Percentiles rank a stretch among this genome's conserved stretches.
Evolutionary conservation across 2,329 filamentous ascomycete species (phyloP).

Genomic region (Fusarium staphyleae): DNA sequence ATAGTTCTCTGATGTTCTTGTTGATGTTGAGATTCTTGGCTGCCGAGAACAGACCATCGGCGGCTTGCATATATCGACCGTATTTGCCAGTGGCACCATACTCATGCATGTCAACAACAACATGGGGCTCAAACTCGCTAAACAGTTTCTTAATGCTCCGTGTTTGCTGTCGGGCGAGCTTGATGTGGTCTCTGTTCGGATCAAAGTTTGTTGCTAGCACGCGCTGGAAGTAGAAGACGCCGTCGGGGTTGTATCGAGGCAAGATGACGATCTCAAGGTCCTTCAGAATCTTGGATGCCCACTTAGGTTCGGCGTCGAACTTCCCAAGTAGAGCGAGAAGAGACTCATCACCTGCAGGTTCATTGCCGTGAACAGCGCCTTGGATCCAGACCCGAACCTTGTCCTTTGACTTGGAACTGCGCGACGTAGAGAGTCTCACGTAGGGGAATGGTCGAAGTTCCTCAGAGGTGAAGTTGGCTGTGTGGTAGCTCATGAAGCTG

Average conservation of each 20-base stretch:
- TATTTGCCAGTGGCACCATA: conserved; percentile 35
- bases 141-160: conserved; percentile 42
- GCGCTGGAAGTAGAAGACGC: conserved; percentile 46
- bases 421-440: conserved; percentile 15
- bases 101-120: conserved; percentile 46
- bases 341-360: conserved; percentile 44
- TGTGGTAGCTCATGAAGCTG: conserved; percentile 22
- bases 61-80: conserved; percentile 36
- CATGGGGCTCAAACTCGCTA: conserved; percentile 40
- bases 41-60: conserved; percentile 45
- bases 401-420: conserved; percentile 1
- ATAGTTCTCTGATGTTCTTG: conserved; percentile 39
- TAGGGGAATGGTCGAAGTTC: conserved; percentile 31
- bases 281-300: conserved; percentile 40
- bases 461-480: conserved; percentile 28
- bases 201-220: conserved; percentile 41
- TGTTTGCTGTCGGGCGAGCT: conserved; percentile 44
- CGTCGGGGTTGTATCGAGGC: conserved; percentile 46
- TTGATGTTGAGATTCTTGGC: conserved; percentile 48
- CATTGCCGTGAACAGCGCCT: conserved; percentile 45
- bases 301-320: conserved; percentile 40
- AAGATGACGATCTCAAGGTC: conserved; percentile 43
- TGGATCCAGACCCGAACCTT: conserved; percentile 46
- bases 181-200: conserved; percentile 46
- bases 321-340: conserved; percentile 43